Base-by-base conservation (phyloP, 192 early-diverging fungal genomes). In the Chytriomyces hyalinus region DNA sequence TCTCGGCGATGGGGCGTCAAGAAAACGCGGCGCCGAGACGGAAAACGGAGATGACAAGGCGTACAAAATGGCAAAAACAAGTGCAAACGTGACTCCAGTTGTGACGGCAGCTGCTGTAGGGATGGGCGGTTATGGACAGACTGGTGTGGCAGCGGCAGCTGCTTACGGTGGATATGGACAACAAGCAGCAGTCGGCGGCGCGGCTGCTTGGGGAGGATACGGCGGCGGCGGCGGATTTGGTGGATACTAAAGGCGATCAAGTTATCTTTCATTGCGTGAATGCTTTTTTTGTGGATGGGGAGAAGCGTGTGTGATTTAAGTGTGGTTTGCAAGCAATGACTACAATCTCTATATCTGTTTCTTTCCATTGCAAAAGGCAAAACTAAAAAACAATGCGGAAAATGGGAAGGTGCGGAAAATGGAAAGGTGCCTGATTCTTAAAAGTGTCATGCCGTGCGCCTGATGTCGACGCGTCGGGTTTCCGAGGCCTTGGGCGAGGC, bases 21-120 rank as follows among this genome's bases (percentile, higher is more conserved):
- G 46, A 67, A 67, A 67, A 22, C 36, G 66, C 11, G 66, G 43
- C 5, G 15, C 44, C 44, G 11, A 20, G n/a, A 36, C 36, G 0
- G 66, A 47, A 43, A 44, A 47, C 47, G 66, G 45, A 46, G 66
- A 67, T 67, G 66, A 67, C 44, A 67, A 67, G 44, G 44, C 44
- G 66, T 26, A 26, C 22, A 67, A 67, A 22, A 67, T 67, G 66
- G 46, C 66, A 5, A 67, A 46, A 48, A 17, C 45, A 9, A 17
- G 43, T 10, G 66, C 36, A 11, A 13, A 8, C 4, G 66, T 67
- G 15, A 67, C 66, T 9, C 66, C 66, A 17, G 44, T 67, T 67
- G 44, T 67, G 8, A 11, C 66, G 8, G 66, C 66, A n/a, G 66
- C 66, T 67, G 36, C 8, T 67, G 20, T 57, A 20, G 53, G 53